Evolutionary conservation across 2,329 filamentous ascomycete genomes (phyloP), one percentile per base, ranked within the genome.

Genomic region (Cladophialophora immunda): DNA sequence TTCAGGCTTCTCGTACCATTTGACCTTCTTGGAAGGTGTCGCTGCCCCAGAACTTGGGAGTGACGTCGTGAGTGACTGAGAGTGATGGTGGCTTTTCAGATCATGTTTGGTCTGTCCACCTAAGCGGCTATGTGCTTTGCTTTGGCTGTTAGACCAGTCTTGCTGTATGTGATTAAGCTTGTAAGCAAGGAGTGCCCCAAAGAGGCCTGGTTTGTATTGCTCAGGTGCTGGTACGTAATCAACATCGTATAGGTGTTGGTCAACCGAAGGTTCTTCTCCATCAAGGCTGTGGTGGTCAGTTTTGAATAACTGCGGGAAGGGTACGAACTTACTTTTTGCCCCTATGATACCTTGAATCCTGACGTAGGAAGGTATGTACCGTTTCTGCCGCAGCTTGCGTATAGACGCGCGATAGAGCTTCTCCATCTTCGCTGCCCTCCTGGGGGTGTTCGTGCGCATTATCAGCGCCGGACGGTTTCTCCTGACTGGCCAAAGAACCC

Each of bases 1-100:
- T 9, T 47, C 45, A 7, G 59, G 58, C 58, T 73, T 72, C 32
- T 73, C 70, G 63, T 74, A 73, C 73, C 73, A 74, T 66, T 72
- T 73, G 4, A 70, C 60, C 45, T 70, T 70, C 34, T 67, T 70
- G 11, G 62, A 68, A 13, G 72, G 70, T 13, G 72, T 74, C 13
- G 64, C 52, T 9, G 61, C 45, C 17, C 71, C 69, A 13, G 71
- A 71, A 38, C 29, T 36, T 8, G 54, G 54, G 15, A 57, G 32
- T 9, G 65, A 67, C 11, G 60, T 27, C 15, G 36, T 52, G 15
- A 45, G 19, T 17, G 57, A 59, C 57, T 50, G 57, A 47, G 66
- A 67, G 13, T 58, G 45, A 22, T 57, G 29, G 32, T 38, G 29
- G 17, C 54, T 9, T 57, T 57, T 34, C 9, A 11, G 19, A 38